These are phyloP conservation scores for Spinellus fusiger DNA, from an alignment of 192 early-diverging fungal species.

Conservation along the genomic window DNA sequence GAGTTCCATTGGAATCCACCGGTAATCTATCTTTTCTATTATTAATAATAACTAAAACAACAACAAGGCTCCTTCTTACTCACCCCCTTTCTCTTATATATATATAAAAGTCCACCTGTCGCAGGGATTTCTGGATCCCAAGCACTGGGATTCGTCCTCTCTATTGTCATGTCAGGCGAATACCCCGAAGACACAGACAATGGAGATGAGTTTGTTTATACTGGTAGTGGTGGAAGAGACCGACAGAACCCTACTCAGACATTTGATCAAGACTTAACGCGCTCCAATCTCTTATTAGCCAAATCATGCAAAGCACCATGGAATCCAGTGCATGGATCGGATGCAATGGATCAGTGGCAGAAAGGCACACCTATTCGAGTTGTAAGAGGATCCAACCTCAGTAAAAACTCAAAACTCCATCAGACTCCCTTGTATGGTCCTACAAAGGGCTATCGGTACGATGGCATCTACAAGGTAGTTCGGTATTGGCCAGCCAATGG, in stretches of 20 bases:
- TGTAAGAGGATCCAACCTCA: constrained; percentile 39
- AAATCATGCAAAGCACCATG: constrained; percentile 44
- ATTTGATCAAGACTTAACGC: constrained; percentile 53
- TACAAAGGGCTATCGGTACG: constrained; percentile 48
- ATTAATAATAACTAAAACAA: not conserved
- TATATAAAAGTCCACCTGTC: constrained; percentile 43
- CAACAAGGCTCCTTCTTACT: not conserved
- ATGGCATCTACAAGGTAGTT: constrained; percentile 56
- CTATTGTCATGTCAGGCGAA: constrained; percentile 58
- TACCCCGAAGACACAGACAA: constrained; percentile 64
- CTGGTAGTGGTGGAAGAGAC: constrained; percentile 57
- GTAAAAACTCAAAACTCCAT: constrained; percentile 36
- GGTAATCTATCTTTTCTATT: not conserved
- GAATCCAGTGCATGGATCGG: constrained; percentile 29
- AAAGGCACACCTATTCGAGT: constrained; percentile 49
- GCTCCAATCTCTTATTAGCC: constrained; percentile 52
- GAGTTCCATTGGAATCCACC: not conserved
- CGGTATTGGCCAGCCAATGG: constrained; percentile 53
- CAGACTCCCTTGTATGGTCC: constrained; percentile 32
- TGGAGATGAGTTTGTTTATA: constrained; percentile 59
- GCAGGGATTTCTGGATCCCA: constrained; percentile 54
- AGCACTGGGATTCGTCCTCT: constrained; percentile 36
- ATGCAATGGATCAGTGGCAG: constrained; percentile 39
- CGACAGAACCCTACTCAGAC: constrained; percentile 50
- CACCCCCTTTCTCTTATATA: not conserved